Evolutionary conservation across 23 red algal genomes (phyloP).

Genomic region (Gracilariopsis chorda): DNA sequence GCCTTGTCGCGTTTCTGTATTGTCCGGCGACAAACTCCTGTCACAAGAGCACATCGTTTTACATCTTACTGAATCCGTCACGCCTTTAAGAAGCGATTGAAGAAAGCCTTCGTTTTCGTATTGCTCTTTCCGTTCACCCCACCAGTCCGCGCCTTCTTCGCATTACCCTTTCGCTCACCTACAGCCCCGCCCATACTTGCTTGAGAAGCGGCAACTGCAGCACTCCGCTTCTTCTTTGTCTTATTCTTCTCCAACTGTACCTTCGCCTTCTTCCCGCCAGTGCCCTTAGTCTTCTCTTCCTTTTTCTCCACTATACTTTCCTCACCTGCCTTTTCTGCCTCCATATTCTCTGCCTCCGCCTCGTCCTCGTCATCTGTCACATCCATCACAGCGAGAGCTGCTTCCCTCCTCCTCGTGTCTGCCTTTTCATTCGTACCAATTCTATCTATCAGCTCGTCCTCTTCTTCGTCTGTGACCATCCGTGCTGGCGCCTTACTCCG

Average conservation of each 20-base stretch:
- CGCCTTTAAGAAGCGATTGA: slow-evolving; percentile 39
- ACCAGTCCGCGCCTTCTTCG: background rate
- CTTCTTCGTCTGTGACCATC: background rate
- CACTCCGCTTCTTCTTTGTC: slow-evolving; percentile 3
- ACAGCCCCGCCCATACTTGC: slow-evolving; percentile 7
- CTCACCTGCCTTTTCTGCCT: background rate
- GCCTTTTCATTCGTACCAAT: background rate
- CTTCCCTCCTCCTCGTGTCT: background rate
- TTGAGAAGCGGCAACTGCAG: background rate
- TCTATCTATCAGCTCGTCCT: background rate
- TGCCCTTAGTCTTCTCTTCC: background rate
- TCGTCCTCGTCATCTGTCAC: slow-evolving; percentile 55
- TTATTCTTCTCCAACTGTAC: background rate
- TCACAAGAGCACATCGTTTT: too few species aligned
- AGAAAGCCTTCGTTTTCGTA: background rate
- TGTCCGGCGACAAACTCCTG: too few species aligned
- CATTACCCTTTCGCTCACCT: background rate
- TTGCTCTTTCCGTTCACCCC: background rate
- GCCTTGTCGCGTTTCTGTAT: too few species aligned
- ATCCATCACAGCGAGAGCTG: background rate
- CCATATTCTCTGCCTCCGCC: background rate
- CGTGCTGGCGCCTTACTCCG: background rate
- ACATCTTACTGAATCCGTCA: too few species aligned
- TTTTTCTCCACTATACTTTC: background rate
- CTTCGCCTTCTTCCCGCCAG: background rate